These are phyloP conservation scores for Irpex sp. DNA, from an alignment of 1,284 basidiomycete species.

Conservation along the genomic window DNA sequence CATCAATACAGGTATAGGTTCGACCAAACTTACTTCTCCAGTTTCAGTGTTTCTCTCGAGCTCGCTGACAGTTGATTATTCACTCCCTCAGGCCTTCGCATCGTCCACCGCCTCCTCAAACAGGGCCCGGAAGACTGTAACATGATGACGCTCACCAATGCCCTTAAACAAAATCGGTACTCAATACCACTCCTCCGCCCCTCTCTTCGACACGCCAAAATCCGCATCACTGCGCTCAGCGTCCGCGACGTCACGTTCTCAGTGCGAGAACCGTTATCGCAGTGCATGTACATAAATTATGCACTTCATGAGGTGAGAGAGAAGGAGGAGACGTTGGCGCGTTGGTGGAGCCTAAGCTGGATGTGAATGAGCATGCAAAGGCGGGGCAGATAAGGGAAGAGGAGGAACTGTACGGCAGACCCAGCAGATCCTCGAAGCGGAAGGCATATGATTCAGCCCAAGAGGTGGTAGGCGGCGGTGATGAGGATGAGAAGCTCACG, in stretches of 20 bases:
- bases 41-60: too few species aligned
- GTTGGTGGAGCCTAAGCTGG: conserved; percentile 38
- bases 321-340: conserved; percentile 26
- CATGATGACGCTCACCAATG: conserved; percentile 62
- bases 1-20: conserved; percentile 26
- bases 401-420: conserved; percentile 1
- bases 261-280: conserved; percentile 23
- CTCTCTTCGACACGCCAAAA: background rate
- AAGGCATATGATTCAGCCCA: too few species aligned
- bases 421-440: conserved; percentile 18
- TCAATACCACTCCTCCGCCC: background rate
- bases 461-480: too few species aligned
- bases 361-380: conserved; percentile 33
- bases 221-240: conserved; percentile 3
- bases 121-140: conserved; percentile 52
- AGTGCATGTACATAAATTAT: conserved; percentile 26
- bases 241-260: conserved; percentile 14
- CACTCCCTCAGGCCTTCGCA: conserved; percentile 31
- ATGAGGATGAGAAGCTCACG: too few species aligned
- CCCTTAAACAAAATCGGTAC: conserved; percentile 69
- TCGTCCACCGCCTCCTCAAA: conserved; percentile 46
- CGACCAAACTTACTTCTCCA: too few species aligned
- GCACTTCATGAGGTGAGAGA: conserved; percentile 41
- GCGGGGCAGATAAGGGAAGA: conserved; percentile 4
- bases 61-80: background rate